Percentiles rank a stretch among this genome's conserved stretches.
Evolutionary conservation across 371 early-diverging fungal species (phyloP).

Genomic region (Actinomortierella ambigua): DNA sequence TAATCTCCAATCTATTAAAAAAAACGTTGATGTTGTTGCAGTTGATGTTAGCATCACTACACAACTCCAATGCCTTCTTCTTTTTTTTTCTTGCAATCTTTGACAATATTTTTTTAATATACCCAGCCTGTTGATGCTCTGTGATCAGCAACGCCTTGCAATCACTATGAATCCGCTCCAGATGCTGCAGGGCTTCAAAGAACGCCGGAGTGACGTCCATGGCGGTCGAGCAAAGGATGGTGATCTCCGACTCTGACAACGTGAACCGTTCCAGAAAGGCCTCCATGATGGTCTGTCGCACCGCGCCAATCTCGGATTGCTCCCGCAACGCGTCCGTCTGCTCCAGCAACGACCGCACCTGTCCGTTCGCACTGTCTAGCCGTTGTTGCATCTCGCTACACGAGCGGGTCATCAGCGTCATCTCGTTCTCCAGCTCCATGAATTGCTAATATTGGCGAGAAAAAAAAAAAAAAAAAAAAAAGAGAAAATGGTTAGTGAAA

Average conservation of each 20-base stretch:
- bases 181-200: slow-evolving; percentile 74
- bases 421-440: slow-evolving; percentile 56
- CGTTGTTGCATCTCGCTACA: slow-evolving; percentile 69
- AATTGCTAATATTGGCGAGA: slow-evolving; percentile 53
- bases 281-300: slow-evolving; percentile 56
- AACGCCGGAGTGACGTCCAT: slow-evolving; percentile 62
- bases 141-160: slow-evolving; percentile 79
- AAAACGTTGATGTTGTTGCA: too few relatives aligned
- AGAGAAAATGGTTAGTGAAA: not conserved
- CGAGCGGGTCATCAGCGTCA: slow-evolving; percentile 58
- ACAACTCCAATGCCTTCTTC: not conserved
- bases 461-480: not conserved
- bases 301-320: slow-evolving; percentile 60
- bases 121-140: slow-evolving; percentile 81
- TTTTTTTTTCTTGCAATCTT: slow-evolving; percentile 20
- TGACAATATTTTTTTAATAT: slow-evolving; percentile 13
- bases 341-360: slow-evolving; percentile 67
- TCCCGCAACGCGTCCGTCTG: slow-evolving; percentile 68
- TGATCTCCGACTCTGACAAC: slow-evolving; percentile 67
- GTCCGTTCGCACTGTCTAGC: slow-evolving; percentile 55
- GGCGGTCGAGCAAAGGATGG: slow-evolving; percentile 55
- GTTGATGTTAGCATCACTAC: too few relatives aligned
- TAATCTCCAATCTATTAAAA: slow-evolving; percentile 69
- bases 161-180: slow-evolving; percentile 77
- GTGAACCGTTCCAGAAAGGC: slow-evolving; percentile 74